phyloP scores from a whole-genome alignment of 495 filamentous ascomycete species.

The Aspergillus diversus region DNA sequence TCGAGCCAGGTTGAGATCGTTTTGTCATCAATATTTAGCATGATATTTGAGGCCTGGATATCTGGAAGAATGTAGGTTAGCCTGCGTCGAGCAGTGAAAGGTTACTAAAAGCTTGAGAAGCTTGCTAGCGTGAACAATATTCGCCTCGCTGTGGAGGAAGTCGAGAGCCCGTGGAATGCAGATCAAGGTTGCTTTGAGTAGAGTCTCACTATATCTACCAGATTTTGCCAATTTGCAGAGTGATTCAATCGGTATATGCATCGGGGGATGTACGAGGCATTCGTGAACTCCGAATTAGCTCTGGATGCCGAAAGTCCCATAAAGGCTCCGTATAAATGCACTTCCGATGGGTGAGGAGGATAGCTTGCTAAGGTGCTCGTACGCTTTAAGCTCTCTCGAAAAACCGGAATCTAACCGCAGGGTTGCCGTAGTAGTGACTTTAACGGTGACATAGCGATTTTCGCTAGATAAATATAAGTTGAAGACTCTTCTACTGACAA shows the following conservation, averaged over 20 bases:
- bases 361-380: slow-evolving; percentile 30
- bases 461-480: not conserved
- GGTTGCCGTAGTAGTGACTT: not conserved
- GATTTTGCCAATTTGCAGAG: not conserved
- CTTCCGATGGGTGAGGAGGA: slow-evolving; percentile 31
- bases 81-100: too few relatives aligned
- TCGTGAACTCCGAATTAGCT: slow-evolving; percentile 40
- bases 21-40: slow-evolving; percentile 16
- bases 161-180: slow-evolving; percentile 7
- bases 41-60: slow-evolving; percentile 13
- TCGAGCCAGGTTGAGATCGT: not conserved
- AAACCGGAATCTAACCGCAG: not conserved
- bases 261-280: slow-evolving; percentile 39
- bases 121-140: slow-evolving; percentile 6
- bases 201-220: not conserved
- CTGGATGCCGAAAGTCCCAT: slow-evolving; percentile 39
- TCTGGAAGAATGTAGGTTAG: not conserved
- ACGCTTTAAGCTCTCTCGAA: slow-evolving; percentile 17
- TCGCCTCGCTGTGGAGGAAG: slow-evolving; percentile 8
- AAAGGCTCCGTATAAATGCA: slow-evolving; percentile 29
- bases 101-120: too few relatives aligned
- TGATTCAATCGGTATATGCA: slow-evolving; percentile 1
- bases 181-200: slow-evolving; percentile 11
- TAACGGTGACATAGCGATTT: slow-evolving; percentile 1
- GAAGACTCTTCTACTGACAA: slow-evolving; percentile 8